These are phyloP conservation scores for Colletotrichum filicis DNA, from an alignment of 2,329 filamentous ascomycete genomes.

Conservation along the genomic window DNA sequence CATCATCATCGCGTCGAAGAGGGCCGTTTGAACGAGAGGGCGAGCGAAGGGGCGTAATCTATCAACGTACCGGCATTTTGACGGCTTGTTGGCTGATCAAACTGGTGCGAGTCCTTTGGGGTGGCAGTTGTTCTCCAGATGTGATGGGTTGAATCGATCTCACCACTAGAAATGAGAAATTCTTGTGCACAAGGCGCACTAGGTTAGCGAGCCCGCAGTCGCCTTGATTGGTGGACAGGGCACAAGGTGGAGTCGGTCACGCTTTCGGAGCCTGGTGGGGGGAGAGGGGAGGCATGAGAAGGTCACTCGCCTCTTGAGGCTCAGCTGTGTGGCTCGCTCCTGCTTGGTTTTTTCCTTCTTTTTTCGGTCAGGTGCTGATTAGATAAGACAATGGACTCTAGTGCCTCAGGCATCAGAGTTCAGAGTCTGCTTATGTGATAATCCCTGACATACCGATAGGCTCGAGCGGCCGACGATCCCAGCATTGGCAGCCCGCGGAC, in stretches of 20 bases:
- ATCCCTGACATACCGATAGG: constrained; percentile 31
- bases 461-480: constrained; percentile 27
- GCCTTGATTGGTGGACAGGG: constrained; percentile 32
- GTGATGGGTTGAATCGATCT: constrained; percentile 3
- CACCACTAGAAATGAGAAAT: constrained; percentile 24
- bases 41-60: not conserved
- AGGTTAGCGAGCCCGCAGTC: constrained; percentile 35
- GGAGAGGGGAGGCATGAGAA: not conserved
- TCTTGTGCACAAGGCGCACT: constrained; percentile 28
- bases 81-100: constrained; percentile 48
- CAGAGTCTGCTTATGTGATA: constrained; percentile 21
- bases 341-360: no score
- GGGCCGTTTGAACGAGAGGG: not conserved
- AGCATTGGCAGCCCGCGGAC: constrained; percentile 23
- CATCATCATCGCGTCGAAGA: constrained; percentile 23
- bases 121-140: constrained; percentile 33
- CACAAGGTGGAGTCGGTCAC: constrained; percentile 30
- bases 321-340: constrained; percentile 6
- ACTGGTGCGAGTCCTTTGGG: constrained; percentile 46
- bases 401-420: constrained; percentile 11
- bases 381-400: not conserved
- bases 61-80: constrained; percentile 53
- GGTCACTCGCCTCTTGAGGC: constrained; percentile 7
- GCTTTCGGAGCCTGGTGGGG: constrained; percentile 11
- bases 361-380: constrained; percentile 1